These are phyloP conservation scores for Bipolaris bicolor DNA, from an alignment of 2,329 filamentous ascomycete species.

Conservation along the genomic window DNA sequence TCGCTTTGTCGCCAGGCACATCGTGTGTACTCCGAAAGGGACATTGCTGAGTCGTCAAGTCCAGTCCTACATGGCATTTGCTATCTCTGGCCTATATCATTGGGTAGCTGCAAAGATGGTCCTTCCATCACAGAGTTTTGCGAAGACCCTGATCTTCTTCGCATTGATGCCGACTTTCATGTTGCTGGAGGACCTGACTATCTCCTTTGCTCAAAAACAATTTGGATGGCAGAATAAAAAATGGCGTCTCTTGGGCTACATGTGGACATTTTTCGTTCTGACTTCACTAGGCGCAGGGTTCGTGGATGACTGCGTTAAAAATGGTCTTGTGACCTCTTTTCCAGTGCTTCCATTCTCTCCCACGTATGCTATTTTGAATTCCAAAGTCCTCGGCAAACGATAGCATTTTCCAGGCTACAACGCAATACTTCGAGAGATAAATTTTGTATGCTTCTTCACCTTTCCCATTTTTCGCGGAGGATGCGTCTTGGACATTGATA, in stretches of 20 bases:
- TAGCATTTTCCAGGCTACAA: neutral
- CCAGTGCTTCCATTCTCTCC: neutral
- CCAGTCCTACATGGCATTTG: constrained; percentile 2
- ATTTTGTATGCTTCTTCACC: neutral
- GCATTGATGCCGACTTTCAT: neutral
- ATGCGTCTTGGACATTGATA: neutral
- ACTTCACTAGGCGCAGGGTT: neutral
- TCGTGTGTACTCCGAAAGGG: neutral
- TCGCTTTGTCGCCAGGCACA: neutral
- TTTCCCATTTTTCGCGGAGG: neutral
- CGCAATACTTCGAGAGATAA: neutral
- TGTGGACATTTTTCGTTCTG: neutral
- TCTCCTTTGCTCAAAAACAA: neutral
- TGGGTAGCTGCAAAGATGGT: neutral
- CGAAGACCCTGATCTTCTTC: neutral
- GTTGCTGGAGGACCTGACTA: neutral
- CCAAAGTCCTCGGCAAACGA: neutral
- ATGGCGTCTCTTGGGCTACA: neutral
- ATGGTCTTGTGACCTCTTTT: neutral
- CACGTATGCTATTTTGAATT: neutral
- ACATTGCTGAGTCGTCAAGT: neutral
- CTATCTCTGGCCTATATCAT: neutral
- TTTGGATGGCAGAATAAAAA: neutral
- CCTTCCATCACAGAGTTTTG: neutral
- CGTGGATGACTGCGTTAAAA: neutral